Evolutionary conservation across 83 land plant species (phyloP).

Genomic region (Thuja plicata): DNA sequence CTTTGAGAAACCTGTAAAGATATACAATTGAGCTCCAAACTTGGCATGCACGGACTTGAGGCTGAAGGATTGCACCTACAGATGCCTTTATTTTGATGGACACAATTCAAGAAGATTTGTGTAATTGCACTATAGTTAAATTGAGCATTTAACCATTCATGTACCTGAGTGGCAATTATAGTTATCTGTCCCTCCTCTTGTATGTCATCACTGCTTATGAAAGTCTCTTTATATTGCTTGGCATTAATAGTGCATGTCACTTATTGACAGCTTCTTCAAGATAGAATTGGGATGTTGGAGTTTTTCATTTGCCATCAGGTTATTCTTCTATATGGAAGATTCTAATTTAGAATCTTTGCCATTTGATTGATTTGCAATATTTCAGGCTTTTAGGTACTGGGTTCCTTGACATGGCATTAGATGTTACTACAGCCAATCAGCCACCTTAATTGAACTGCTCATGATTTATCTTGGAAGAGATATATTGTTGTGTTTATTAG

Average conservation of each 20-base stretch:
- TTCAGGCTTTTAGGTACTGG: not conserved
- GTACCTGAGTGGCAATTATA: not conserved
- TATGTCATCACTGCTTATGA: not conserved
- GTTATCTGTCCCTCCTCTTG: not conserved
- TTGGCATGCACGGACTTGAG: not conserved
- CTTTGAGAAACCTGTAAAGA: slow-evolving; percentile 91
- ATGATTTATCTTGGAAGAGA: not conserved
- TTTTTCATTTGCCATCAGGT: not conserved
- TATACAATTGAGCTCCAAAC: slow-evolving; percentile 62
- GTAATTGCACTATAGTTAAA: not conserved
- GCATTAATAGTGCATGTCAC: not conserved
- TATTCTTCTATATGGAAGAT: not conserved
- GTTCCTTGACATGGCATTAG: not conserved
- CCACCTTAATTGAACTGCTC: not conserved
- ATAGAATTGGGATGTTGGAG: not conserved
- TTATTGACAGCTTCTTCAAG: not conserved
- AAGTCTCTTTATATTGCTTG: not conserved
- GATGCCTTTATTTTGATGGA: not conserved
- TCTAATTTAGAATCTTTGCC: not conserved
- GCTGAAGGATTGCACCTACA: not conserved
- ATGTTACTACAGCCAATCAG: not conserved
- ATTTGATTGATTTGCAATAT: not conserved
- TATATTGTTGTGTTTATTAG: not conserved
- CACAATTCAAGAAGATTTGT: not conserved
- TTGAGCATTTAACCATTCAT: not conserved